These are phyloP conservation scores for Xylogone sp. DNA, from an alignment of 2,329 filamentous ascomycete species.

Conservation along the genomic window DNA sequence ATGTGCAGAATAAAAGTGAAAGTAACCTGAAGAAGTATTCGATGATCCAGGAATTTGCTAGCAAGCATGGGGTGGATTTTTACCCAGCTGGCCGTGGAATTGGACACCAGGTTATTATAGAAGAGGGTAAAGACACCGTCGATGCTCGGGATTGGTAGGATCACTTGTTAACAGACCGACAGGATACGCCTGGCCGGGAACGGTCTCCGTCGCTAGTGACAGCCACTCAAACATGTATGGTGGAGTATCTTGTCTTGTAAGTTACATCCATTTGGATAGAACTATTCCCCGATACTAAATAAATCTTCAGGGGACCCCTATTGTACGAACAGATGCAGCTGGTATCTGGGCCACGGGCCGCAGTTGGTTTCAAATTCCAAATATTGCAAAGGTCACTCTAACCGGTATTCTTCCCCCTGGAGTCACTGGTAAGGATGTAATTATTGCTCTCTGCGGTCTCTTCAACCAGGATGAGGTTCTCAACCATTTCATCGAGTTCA, in stretches of 20 bases:
- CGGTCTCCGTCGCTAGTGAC: constrained; percentile 74
- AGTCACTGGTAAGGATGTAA: constrained; percentile 91
- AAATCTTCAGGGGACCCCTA: constrained; percentile 73
- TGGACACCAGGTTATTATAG: constrained; percentile 89
- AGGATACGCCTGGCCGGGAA: constrained; percentile 82
- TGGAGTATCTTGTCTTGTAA: constrained; percentile 70
- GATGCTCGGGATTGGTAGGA: too few relatives aligned
- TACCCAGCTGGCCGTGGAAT: constrained; percentile 77
- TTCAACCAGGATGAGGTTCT: constrained; percentile 87
- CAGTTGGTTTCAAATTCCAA: constrained; percentile 89
- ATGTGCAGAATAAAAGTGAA: constrained; percentile 79
- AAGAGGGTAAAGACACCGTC: too few relatives aligned
- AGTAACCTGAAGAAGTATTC: constrained; percentile 79
- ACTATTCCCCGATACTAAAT: too few relatives aligned
- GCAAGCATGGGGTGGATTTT: constrained; percentile 71
- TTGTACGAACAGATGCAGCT: constrained; percentile 85
- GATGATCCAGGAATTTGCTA: constrained; percentile 78
- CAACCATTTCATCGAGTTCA: constrained; percentile 89
- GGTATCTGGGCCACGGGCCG: constrained; percentile 77
- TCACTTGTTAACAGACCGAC: too few relatives aligned
- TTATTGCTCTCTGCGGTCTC: constrained; percentile 80
- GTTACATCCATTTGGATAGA: too few relatives aligned
- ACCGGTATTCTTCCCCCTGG: constrained; percentile 71
- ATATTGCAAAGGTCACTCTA: constrained; percentile 75
- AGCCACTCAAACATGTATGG: constrained; percentile 82